Percentiles rank a stretch among this genome's conserved stretches.
phyloP scores from a whole-genome alignment of 2,329 filamentous ascomycete species.

The Colletotrichum theobromicola region DNA sequence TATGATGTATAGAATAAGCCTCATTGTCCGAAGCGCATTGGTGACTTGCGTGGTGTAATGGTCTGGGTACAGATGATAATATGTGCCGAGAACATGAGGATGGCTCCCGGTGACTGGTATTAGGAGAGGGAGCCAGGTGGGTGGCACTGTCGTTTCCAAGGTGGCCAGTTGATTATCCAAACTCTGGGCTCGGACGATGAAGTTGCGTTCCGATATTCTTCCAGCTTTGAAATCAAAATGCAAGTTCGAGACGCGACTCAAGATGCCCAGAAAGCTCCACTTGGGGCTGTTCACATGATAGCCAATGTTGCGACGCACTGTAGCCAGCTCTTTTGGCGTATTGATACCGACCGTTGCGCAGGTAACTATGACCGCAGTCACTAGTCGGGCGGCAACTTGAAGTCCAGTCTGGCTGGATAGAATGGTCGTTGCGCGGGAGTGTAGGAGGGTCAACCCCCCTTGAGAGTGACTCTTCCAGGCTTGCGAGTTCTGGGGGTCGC shows the following conservation, averaged over 20 bases:
- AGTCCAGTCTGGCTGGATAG: neutral
- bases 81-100: slow-evolving; percentile 11
- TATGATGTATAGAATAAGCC: slow-evolving; percentile 22
- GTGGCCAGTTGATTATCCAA: neutral
- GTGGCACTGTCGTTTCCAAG: neutral
- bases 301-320: neutral
- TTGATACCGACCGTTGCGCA: neutral
- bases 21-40: slow-evolving; percentile 26
- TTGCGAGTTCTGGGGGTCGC: neutral
- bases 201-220: neutral
- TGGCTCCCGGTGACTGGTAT: neutral
- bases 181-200: neutral
- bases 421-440: neutral
- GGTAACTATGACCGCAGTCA: slow-evolving; percentile 4
- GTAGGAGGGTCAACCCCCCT: slow-evolving; percentile 25
- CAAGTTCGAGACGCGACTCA: neutral
- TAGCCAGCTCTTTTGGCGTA: neutral
- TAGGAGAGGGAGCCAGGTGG: neutral
- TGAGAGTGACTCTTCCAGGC: slow-evolving; percentile 27
- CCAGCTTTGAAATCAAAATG: neutral
- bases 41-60: slow-evolving; percentile 26
- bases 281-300: neutral
- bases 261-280: neutral
- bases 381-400: neutral
- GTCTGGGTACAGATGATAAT: slow-evolving; percentile 25